Base-by-base conservation (phyloP, 805 yeast genomes). In the Starmerella potacharoeniae region DNA sequence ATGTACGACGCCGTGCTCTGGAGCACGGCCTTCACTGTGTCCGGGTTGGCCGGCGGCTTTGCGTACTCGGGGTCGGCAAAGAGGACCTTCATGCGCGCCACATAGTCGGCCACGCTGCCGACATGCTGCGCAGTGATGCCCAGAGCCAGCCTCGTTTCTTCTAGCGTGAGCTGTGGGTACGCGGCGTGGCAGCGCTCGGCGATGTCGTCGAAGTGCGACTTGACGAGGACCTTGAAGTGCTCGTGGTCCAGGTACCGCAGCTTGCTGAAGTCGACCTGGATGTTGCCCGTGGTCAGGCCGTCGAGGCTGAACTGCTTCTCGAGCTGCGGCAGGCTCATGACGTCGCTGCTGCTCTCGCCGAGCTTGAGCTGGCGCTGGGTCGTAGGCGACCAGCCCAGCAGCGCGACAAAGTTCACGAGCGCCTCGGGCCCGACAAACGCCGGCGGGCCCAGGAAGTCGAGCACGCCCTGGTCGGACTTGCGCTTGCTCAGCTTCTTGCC, bases 301-400 rank as follows among this genome's bases (percentile, higher is more conserved):
- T 82, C 81, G 40, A 89, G 66, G 14, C 80, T 73, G 66, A 93
- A 93, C 29, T 67, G 57, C 31, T 73, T 58, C 11, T 74, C 78
- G 53, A 90, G 68, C 36, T 84, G 79, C 1, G 72, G 41, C 51
- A 67, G 53, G 11, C 57, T 45, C 57, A 68, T 54, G n/a, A 66
- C 62, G 22, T 70, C 72, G 17, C 64, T 60, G 14, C 49, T 42
- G n/a, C 64, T 55, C 8, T 55, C 43, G 6, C 58, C 59, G 4
- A 17, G 51, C 6, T 42, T 55, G 17, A 17, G 37, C 60, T 64
- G 40, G 69, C 65, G 30, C 75, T 71, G 33, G 74, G 73, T 79
- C 6, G 81, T 79, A 4, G 96, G 95, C 5, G 96, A 78, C 98
- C 98, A 93, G 0, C 99, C 99, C 68, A 88, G 85, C 55, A 93